phyloP scores from a whole-genome alignment of 352 stramenopile genomes.

The Phytopythium montanum region DNA sequence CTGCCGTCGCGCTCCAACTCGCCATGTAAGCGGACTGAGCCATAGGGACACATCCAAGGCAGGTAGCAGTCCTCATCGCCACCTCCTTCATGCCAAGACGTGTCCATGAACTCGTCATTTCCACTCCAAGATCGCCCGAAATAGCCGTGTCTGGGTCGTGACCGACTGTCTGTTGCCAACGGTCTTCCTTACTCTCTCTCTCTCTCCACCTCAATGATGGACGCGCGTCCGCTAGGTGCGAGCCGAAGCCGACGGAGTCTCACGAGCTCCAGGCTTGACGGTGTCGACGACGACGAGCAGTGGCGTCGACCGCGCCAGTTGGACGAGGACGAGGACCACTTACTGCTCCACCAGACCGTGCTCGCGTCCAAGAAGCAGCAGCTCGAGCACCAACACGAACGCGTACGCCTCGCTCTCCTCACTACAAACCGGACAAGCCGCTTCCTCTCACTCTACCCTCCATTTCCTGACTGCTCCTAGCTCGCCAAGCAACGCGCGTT shows the following conservation, averaged over 20 bases:
- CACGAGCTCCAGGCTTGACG: background rate
- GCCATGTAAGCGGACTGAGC: background rate
- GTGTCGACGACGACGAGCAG: background rate
- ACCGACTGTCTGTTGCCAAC: too few species aligned
- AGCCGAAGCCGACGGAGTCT: constrained; percentile 3
- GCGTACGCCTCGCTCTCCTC: constrained; percentile 30
- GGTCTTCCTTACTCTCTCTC: background rate
- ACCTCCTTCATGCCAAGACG: background rate
- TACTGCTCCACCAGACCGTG: constrained; percentile 69
- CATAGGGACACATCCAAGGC: background rate
- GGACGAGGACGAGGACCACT: constrained; percentile 49
- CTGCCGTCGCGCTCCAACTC: background rate
- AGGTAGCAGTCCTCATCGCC: background rate
- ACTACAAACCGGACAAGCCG: background rate
- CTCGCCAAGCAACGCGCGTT: constrained; percentile 73
- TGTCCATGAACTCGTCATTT: background rate
- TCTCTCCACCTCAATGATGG: background rate
- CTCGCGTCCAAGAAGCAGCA: constrained; percentile 63
- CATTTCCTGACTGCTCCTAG: constrained; percentile 13
- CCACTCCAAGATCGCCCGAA: background rate
- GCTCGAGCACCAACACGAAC: constrained; percentile 55
- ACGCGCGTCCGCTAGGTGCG: background rate
- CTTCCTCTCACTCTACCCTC: background rate
- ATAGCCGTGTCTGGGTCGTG: background rate
- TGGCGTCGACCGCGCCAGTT: background rate